Evolutionary conservation across 2,329 filamentous ascomycete species (phyloP).

Genomic region (Aspergillus neotritici): DNA sequence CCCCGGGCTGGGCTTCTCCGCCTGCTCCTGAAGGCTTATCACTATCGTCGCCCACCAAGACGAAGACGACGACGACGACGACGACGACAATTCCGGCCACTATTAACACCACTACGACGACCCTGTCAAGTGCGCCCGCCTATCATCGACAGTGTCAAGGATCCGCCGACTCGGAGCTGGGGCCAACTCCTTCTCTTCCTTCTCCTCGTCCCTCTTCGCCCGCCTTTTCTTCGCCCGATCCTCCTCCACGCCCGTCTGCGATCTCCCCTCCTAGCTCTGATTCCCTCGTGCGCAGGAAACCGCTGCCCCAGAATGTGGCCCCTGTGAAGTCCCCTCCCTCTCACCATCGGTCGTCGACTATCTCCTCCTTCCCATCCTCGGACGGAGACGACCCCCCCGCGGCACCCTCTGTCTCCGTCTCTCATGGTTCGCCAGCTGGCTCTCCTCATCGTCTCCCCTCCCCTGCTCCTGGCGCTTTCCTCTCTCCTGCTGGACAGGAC

Average conservation of each 20-base stretch:
- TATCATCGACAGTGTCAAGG: slow-evolving; percentile 12
- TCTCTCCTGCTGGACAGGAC: slow-evolving; percentile 22
- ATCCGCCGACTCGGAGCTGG: slow-evolving; percentile 9
- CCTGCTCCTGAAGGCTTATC: slow-evolving; percentile 15
- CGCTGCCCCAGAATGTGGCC: slow-evolving; percentile 48
- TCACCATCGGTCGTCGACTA: slow-evolving; percentile 15
- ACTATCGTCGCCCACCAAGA: background rate
- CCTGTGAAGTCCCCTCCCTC: slow-evolving; percentile 29
- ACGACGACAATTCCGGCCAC: slow-evolving; percentile 1
- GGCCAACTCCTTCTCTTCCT: slow-evolving; percentile 12
- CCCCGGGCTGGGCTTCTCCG: slow-evolving; percentile 18
- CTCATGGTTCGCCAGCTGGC: slow-evolving; percentile 3
- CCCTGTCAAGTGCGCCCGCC: slow-evolving; percentile 5
- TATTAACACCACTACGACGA: slow-evolving; percentile 1
- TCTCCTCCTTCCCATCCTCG: slow-evolving; percentile 22
- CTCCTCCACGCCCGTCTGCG: slow-evolving; percentile 5
- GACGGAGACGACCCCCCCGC: slow-evolving; percentile 19
- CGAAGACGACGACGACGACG: background rate
- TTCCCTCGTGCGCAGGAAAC: slow-evolving; percentile 49
- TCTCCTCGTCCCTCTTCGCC: slow-evolving; percentile 6
- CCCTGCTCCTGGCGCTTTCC: slow-evolving; percentile 14
- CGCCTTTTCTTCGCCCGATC: slow-evolving; percentile 4
- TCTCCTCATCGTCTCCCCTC: slow-evolving; percentile 15
- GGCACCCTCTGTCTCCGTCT: slow-evolving; percentile 8
- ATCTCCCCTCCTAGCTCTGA: slow-evolving; percentile 37